phyloP scores from a whole-genome alignment of 1,139 yeast species.

The Geotrichum siamense region DNA sequence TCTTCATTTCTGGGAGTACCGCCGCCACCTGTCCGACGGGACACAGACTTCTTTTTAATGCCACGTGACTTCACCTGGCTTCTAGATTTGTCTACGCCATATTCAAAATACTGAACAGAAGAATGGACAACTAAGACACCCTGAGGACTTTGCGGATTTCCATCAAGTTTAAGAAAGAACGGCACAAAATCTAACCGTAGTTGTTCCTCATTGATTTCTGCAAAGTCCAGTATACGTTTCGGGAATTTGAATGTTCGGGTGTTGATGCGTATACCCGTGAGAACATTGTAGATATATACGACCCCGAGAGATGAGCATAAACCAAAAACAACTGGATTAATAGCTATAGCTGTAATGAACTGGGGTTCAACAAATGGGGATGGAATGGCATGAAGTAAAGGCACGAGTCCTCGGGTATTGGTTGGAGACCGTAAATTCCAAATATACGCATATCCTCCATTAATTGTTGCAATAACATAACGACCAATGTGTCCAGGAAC shows the following conservation, averaged over 20 bases:
- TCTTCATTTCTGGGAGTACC: constrained; percentile 30
- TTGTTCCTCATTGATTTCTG: constrained; percentile 17
- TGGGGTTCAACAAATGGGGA: constrained; percentile 29
- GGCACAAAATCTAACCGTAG: not conserved
- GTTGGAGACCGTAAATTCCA: constrained; percentile 39
- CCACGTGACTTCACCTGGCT: constrained; percentile 17
- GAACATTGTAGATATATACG: constrained; percentile 54
- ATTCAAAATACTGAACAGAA: constrained; percentile 54
- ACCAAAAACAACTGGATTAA: constrained; percentile 42
- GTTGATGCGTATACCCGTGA: constrained; percentile 48
- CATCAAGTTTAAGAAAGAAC: constrained; percentile 40
- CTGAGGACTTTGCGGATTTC: constrained; percentile 39
- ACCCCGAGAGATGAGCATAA: constrained; percentile 60
- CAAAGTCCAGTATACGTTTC: constrained; percentile 17
- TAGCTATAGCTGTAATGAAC: constrained; percentile 39
- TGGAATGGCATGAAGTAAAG: constrained; percentile 26
- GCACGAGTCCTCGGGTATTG: constrained; percentile 23
- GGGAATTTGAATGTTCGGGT: constrained; percentile 13
- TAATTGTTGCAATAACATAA: constrained; percentile 28
- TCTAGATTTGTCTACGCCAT: constrained; percentile 39
- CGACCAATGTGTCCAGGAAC: constrained; percentile 15
- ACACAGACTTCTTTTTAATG: constrained; percentile 29
- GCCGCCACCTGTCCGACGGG: constrained; percentile 20
- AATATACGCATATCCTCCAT: constrained; percentile 33
- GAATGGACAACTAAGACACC: constrained; percentile 54